Percentiles rank a stretch among this genome's conserved stretches.
phyloP scores from a whole-genome alignment of 208 protist species.

The Leishmania aethiopica region DNA sequence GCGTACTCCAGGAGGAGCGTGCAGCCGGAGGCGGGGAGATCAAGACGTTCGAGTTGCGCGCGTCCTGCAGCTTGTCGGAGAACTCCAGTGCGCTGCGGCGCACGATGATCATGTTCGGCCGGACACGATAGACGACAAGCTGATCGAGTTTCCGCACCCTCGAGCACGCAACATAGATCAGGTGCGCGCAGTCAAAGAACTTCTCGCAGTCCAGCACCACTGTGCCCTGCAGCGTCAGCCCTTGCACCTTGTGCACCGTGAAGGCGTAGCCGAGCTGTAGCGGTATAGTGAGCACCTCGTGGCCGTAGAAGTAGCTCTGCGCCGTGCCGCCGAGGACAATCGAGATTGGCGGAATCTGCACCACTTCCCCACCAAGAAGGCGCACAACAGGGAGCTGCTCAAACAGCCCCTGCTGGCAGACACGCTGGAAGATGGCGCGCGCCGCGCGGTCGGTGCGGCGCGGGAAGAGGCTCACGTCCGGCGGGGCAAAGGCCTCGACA shows the following conservation, averaged over 20 bases:
- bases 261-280: slow-evolving; percentile 91
- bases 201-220: slow-evolving; percentile 87
- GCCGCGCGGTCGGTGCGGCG: slow-evolving; percentile 31
- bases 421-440: slow-evolving; percentile 28
- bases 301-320: slow-evolving; percentile 82
- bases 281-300: slow-evolving; percentile 78
- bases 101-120: slow-evolving; percentile 80
- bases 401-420: slow-evolving; percentile 45
- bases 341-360: slow-evolving; percentile 78
- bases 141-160: slow-evolving; percentile 82
- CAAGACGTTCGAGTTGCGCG: slow-evolving; percentile 25
- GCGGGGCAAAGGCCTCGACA: slow-evolving; percentile 82
- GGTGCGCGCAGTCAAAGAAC: slow-evolving; percentile 90
- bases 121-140: slow-evolving; percentile 80
- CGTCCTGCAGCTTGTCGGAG: slow-evolving; percentile 42
- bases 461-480: slow-evolving; percentile 74
- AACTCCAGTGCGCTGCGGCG: slow-evolving; percentile 75
- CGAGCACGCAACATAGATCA: slow-evolving; percentile 91
- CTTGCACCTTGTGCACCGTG: slow-evolving; percentile 94
- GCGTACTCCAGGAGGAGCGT: slow-evolving; percentile 35
- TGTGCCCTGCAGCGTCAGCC: slow-evolving; percentile 79
- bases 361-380: slow-evolving; percentile 70
- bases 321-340: slow-evolving; percentile 67
- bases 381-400: slow-evolving; percentile 79
- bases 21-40: slow-evolving; percentile 2